phyloP scores from a whole-genome alignment of 2,329 filamentous ascomycete species.

The Talaromyces sp. region DNA sequence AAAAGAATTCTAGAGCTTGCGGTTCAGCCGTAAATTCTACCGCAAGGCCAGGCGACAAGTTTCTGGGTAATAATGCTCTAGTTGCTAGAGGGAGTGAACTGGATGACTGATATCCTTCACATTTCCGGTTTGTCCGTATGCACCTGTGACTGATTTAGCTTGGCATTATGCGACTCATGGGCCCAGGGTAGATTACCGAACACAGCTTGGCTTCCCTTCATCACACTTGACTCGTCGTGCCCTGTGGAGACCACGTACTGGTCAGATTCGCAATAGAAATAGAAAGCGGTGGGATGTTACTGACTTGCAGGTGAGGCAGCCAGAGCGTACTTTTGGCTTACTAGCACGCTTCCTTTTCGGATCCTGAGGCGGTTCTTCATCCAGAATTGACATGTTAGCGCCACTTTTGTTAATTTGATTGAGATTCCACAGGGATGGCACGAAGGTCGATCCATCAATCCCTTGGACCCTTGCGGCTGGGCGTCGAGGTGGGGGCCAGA shows the following conservation, averaged over 20 bases:
- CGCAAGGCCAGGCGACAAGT: conserved; percentile 6
- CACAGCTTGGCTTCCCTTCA: conserved; percentile 62
- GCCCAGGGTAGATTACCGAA: conserved; percentile 53
- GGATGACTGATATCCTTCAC: not conserved
- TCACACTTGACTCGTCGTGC: conserved; percentile 63
- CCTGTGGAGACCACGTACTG: conserved; percentile 4
- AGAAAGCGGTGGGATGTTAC: conserved; percentile 33
- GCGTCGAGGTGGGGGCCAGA: too few relatives aligned
- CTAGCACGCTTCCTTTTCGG: not conserved
- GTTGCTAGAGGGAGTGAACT: not conserved
- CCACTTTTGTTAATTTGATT: not conserved
- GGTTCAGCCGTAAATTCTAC: conserved; percentile 9
- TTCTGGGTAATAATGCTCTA: not conserved
- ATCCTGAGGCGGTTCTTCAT: not conserved
- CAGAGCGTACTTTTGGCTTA: conserved; percentile 45
- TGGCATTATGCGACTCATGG: not conserved
- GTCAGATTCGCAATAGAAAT: too few relatives aligned
- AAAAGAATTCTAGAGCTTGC: conserved; percentile 42
- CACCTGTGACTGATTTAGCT: not conserved
- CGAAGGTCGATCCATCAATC: too few relatives aligned
- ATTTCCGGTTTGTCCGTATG: not conserved
- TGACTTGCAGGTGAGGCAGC: conserved; percentile 70
- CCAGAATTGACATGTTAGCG: not conserved
- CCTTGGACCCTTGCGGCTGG: too few relatives aligned
- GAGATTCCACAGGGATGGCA: too few relatives aligned